Evolutionary conservation across 2,329 filamentous ascomycete species (phyloP).

Genomic region (Neofusicoccum ribis): DNA sequence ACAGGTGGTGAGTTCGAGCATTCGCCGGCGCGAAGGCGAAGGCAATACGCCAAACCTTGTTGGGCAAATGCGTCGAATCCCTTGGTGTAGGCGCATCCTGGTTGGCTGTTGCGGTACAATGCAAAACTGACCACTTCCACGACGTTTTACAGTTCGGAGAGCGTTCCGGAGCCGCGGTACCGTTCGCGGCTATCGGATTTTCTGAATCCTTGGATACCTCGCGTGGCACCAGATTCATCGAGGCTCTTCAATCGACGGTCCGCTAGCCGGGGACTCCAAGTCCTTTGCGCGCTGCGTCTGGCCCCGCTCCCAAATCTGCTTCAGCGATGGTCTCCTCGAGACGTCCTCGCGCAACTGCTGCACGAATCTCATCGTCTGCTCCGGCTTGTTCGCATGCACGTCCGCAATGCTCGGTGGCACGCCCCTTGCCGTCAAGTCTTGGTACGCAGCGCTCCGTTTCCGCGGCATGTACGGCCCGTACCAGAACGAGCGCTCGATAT

Average conservation of each 20-base stretch:
- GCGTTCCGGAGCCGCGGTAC: no score
- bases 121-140: neutral
- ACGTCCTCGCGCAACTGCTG: conserved; percentile 37
- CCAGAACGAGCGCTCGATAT: conserved; percentile 32
- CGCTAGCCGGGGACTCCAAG: neutral
- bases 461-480: conserved; percentile 19
- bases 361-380: neutral
- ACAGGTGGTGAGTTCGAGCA: neutral
- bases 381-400: conserved; percentile 4
- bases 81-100: neutral
- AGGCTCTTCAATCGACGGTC: neutral
- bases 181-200: neutral
- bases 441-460: conserved; percentile 23
- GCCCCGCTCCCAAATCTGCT: conserved; percentile 1
- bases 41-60: neutral
- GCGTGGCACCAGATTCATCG: neutral
- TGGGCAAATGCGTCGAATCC: neutral
- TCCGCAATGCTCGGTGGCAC: conserved; percentile 12
- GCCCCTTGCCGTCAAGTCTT: conserved; percentile 30
- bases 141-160: neutral
- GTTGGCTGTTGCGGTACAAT: neutral
- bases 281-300: neutral
- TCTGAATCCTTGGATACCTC: no score
- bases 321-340: conserved; percentile 21
- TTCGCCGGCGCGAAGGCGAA: neutral